These are phyloP conservation scores for Verbena officinalis DNA, from an alignment of 257 asterid species.

Conservation along the genomic window DNA sequence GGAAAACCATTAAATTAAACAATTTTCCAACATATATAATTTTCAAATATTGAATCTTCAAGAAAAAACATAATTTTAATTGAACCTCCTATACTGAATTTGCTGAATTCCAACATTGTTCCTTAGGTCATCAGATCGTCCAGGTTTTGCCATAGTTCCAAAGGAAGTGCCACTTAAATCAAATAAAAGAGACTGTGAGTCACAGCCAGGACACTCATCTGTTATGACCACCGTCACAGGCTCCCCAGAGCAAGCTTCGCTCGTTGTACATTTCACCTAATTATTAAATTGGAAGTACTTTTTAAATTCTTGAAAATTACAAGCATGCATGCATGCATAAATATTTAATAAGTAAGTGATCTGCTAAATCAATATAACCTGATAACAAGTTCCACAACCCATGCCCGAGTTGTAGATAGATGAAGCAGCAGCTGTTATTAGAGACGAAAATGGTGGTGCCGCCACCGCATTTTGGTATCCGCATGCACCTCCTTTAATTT, in stretches of 20 bases:
- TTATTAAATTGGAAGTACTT: constrained; percentile 26
- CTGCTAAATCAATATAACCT: constrained; percentile 39
- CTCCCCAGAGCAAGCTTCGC: constrained; percentile 67
- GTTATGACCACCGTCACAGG: constrained; percentile 82
- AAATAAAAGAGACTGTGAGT: constrained; percentile 7
- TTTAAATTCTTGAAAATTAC: not conserved
- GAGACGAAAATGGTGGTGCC: constrained; percentile 68
- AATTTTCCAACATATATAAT: no score
- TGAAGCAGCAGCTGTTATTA: constrained; percentile 72
- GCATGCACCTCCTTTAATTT: constrained; percentile 94
- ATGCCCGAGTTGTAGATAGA: constrained; percentile 61
- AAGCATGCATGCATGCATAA: no score
- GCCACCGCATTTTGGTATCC: constrained; percentile 70
- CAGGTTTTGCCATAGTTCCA: no score
- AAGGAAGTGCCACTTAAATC: no score
- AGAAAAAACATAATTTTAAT: no score
- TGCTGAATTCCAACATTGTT: constrained; percentile 3
- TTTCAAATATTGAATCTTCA: no score
- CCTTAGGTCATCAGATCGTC: constrained; percentile 53
- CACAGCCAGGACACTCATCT: constrained; percentile 72
- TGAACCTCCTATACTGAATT: no score
- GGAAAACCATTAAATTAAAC: no score
- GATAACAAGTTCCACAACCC: constrained; percentile 83
- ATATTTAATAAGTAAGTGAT: no score
- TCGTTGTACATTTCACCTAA: constrained; percentile 70